These are phyloP conservation scores for Dunaliella sp. DNA, from an alignment of 139 green algal species.

Conservation along the genomic window DNA sequence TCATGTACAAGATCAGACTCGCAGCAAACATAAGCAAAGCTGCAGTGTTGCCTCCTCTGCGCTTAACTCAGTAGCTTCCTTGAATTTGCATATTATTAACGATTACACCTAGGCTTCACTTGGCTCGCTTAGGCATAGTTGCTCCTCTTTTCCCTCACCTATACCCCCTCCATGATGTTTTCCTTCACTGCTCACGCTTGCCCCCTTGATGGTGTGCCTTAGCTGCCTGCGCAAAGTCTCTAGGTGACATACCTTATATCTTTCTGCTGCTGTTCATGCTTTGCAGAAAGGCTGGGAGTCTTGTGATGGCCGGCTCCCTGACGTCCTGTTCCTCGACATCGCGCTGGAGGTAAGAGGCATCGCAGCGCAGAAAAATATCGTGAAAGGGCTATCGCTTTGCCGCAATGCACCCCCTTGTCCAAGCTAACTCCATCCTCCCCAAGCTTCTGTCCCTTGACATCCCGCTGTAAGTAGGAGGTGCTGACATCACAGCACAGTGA, in stretches of 20 bases:
- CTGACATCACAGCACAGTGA: background rate
- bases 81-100: too few species aligned
- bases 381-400: background rate
- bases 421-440: too few species aligned
- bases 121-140: background rate
- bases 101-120: too few species aligned
- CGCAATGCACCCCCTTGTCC: background rate
- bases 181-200: background rate
- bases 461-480: background rate
- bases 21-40: background rate
- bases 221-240: background rate
- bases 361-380: background rate
- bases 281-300: slow-evolving; percentile 22
- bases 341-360: slow-evolving; percentile 44
- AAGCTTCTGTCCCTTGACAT: background rate
- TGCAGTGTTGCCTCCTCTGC: background rate
- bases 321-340: slow-evolving; percentile 72
- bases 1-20: too few species aligned
- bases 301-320: slow-evolving; percentile 48
- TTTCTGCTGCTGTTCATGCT: background rate
- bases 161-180: background rate
- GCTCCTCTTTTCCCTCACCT: background rate
- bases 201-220: background rate
- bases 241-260: background rate
- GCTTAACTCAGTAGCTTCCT: too few species aligned